Evolutionary conservation across 2,329 filamentous ascomycete genomes (phyloP).

Genomic region (Incumbomyces delicatus): DNA sequence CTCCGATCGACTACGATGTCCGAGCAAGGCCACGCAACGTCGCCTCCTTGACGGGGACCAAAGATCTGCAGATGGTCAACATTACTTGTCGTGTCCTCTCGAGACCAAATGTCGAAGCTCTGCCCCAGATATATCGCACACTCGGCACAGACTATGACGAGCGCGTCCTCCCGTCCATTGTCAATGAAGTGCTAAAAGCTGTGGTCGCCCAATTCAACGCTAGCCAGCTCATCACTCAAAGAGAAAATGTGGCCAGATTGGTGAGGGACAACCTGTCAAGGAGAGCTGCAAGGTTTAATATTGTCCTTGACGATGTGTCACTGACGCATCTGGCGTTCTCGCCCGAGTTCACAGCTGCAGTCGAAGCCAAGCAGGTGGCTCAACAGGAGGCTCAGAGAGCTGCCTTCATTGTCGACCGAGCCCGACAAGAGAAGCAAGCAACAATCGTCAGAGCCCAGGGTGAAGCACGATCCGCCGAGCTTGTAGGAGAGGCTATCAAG

Average conservation of each 20-base stretch:
- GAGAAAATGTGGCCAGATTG: constrained; percentile 86
- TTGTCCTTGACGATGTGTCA: constrained; percentile 92
- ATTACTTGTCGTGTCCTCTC: constrained; percentile 99
- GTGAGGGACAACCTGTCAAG: constrained; percentile 88
- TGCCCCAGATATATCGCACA: constrained; percentile 95
- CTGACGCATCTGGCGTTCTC: constrained; percentile 68
- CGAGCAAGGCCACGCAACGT: constrained; percentile 96
- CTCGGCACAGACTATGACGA: constrained; percentile 95
- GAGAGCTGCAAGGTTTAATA: constrained; percentile 92
- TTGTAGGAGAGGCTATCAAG: constrained; percentile 99
- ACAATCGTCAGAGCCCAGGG: constrained; percentile 97
- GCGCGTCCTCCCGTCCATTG: constrained; percentile 89
- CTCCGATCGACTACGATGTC: constrained; percentile 92
- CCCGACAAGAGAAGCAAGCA: constrained; percentile 97
- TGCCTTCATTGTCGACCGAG: constrained; percentile 97
- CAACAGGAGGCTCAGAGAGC: constrained; percentile 93
- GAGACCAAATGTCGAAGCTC: constrained; percentile 71
- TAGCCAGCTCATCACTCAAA: constrained; percentile 94
- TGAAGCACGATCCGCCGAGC: constrained; percentile 94
- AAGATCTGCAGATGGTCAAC: constrained; percentile 98
- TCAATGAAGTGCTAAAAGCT: constrained; percentile 97
- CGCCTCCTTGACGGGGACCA: constrained; percentile 92
- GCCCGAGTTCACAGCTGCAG: constrained; percentile 58
- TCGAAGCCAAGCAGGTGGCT: constrained; percentile 60
- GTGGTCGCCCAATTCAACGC: constrained; percentile 99